phyloP scores from a whole-genome alignment of 805 yeast species.

The Metschnikowia arizonensis region DNA sequence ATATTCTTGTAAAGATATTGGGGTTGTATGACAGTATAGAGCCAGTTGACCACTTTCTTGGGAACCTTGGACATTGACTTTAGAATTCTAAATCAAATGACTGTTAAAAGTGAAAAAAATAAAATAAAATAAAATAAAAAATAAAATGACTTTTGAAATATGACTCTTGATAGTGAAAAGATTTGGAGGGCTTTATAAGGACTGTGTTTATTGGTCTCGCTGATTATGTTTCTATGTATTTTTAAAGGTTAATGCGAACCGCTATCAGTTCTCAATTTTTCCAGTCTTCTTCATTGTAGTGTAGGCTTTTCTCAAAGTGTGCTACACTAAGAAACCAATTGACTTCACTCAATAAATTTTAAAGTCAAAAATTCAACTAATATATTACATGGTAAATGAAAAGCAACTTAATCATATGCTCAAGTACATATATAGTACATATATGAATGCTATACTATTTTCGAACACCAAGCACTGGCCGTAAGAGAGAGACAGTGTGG shows the following conservation, averaged over 20 bases:
- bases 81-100: background rate
- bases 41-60: conserved; percentile 36
- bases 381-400: background rate
- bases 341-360: background rate
- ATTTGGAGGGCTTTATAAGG: background rate
- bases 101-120: too few relatives aligned
- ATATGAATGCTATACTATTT: background rate
- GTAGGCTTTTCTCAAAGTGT: background rate
- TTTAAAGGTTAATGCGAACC: background rate
- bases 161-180: background rate
- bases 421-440: too few relatives aligned
- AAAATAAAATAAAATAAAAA: too few relatives aligned
- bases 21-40: conserved; percentile 38
- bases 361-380: background rate
- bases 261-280: background rate
- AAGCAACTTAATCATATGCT: too few relatives aligned
- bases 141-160: too few relatives aligned
- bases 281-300: background rate
- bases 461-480: background rate
- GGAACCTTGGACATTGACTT: conserved; percentile 24
- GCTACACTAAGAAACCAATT: background rate
- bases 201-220: background rate
- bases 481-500: background rate
- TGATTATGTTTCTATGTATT: background rate
- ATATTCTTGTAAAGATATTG: conserved; percentile 58